phyloP scores from a whole-genome alignment of 768 basidiomycete genomes.

The Gymnopilus junonius region DNA sequence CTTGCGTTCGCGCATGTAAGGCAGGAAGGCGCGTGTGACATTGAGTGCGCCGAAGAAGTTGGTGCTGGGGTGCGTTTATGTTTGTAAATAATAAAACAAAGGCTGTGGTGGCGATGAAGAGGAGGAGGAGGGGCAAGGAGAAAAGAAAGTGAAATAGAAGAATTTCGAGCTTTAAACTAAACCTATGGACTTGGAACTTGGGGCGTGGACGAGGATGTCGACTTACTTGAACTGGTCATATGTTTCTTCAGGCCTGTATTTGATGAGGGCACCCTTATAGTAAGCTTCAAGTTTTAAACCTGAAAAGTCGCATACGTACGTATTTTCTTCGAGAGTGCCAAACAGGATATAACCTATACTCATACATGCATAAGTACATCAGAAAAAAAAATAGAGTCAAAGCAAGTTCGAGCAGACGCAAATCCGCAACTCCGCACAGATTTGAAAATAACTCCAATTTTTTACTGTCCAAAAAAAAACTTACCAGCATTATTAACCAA shows the following conservation, averaged over 20 bases:
- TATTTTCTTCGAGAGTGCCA: conserved; percentile 37
- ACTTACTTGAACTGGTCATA: conserved; percentile 41
- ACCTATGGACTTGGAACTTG: neutral
- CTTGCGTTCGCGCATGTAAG: conserved; percentile 49
- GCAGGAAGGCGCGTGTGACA: conserved; percentile 48
- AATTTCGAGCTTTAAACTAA: too few relatives aligned
- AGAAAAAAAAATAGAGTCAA: too few relatives aligned
- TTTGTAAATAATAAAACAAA: too few relatives aligned
- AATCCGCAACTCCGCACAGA: too few relatives aligned
- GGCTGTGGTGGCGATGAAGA: neutral
- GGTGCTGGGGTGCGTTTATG: too few relatives aligned
- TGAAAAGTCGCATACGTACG: conserved; percentile 21
- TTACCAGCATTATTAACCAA: conserved; percentile 51
- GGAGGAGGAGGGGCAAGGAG: neutral
- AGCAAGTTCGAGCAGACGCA: too few relatives aligned
- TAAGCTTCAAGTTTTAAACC: neutral
- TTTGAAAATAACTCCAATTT: too few relatives aligned
- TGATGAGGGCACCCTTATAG: neutral
- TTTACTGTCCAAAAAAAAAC: neutral
- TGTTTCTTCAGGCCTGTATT: conserved; percentile 44
- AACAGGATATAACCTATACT: conserved; percentile 37
- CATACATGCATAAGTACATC: neutral
- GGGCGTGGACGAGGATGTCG: neutral
- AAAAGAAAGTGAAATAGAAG: neutral
- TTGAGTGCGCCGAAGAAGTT: conserved; percentile 51